Base-by-base conservation (phyloP, 2,329 filamentous ascomycete genomes). In the Allantophomopsis lycopodina region DNA sequence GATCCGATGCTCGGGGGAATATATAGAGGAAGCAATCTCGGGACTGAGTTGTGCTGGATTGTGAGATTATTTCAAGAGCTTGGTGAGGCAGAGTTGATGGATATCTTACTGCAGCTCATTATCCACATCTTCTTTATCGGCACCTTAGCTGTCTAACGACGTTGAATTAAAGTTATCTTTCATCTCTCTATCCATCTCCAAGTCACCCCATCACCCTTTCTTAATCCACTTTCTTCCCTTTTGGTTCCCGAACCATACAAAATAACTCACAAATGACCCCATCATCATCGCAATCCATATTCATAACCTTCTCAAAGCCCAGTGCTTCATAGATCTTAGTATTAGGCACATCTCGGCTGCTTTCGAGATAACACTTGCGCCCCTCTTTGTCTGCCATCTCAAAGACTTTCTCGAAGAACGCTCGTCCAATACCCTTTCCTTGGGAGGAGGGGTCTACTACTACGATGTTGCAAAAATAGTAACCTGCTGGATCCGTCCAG, bases 391-490 rank as follows among this genome's bases (percentile, higher is more conserved):
- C 81, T 8, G 81, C 80, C 50, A 61, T 60, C 32, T 68, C 62
- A 13, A 77, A 74, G 6, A 85, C 76, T 34, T 66, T 63, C 47
- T 74, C 64, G 60, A 84, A 78, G 48, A 85, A 57, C 45, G 66
- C 63, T 43, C 71, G 72, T 0, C 79, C 81, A 2, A 85, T 69
- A 0, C 80, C 80, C 49, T 67, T 71, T 0, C 78, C 77, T 53
- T 84, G 79, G 23, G 67, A 68, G 37, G 74, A 68, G 0, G 79
- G 76, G 13, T 73, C 55, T 1, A 85, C 79, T 0, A 79, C 78
- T 50, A 85, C 73, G 44, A 85, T 82, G 50, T 85, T 86, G 46
- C 81, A 78, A 48, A 85, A 85, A 51, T 83, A 85, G 51, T 85
- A 85, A 0, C 81, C 81, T 5, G 67, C 62, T 0, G 69, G 64